phyloP scores from a whole-genome alignment of 306 rosid species.

The Malus sieversii region DNA sequence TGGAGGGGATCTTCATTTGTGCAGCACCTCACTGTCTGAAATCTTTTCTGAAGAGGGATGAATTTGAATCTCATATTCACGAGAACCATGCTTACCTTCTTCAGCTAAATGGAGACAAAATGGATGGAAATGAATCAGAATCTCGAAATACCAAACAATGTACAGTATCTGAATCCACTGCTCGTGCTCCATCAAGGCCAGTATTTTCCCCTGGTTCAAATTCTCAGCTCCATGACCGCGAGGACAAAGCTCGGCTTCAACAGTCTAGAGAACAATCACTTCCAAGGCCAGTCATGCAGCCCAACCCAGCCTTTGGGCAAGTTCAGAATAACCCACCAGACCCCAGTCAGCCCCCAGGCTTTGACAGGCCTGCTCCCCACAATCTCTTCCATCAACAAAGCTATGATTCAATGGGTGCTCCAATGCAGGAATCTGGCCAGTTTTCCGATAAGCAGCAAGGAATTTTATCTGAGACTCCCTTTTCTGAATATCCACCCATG shows the following conservation, averaged over 20 bases:
- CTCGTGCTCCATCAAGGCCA: conserved; percentile 62
- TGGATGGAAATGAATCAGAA: conserved; percentile 85
- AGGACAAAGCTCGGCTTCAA: conserved; percentile 69
- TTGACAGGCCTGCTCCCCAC: conserved; percentile 61
- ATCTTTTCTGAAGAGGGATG: conserved; percentile 70
- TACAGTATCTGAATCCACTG: conserved; percentile 64
- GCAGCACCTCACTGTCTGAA: conserved; percentile 98
- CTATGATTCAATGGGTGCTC: conserved; percentile 30
- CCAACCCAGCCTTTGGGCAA: conserved; percentile 63
- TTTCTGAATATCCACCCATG: conserved; percentile 61
- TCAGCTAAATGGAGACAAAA: conserved; percentile 63
- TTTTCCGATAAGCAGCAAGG: conserved; percentile 65
- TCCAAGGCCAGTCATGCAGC: conserved; percentile 53
- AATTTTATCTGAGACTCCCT: conserved; percentile 48
- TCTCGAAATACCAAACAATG: conserved; percentile 68
- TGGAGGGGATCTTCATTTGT: conserved; percentile 96
- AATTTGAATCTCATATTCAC: conserved; percentile 86
- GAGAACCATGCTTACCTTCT: conserved; percentile 71
- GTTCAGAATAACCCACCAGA: conserved; percentile 50
- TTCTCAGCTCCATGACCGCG: conserved; percentile 70
- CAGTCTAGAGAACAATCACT: conserved; percentile 63
- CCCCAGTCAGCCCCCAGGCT: conserved; percentile 54
- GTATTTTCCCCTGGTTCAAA: conserved; percentile 73
- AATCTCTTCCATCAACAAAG: conserved; percentile 45
- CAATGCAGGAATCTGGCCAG: conserved; percentile 54